Base-by-base conservation (phyloP, 768 basidiomycete genomes). In the Leucocoprinus sp. region DNA sequence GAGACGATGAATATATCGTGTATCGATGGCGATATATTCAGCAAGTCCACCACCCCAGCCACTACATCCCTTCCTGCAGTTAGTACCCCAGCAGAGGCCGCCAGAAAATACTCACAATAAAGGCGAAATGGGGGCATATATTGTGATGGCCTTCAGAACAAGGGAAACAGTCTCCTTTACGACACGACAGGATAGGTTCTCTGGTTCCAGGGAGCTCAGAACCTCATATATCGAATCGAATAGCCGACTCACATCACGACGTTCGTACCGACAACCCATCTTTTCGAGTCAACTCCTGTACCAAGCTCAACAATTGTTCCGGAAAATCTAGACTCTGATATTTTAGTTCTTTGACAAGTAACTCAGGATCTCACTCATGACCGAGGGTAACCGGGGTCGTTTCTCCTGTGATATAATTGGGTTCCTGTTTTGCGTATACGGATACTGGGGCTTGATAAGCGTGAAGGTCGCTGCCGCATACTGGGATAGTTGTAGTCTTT, bases 381-480 rank as follows among this genome's bases (percentile, higher is more conserved):
- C 72, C 72, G 27, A 74, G 57, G 3, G 64, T 67, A 9, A 70
- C 55, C 0, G 74, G 72, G 2, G 68, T 52, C 2, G 53, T 63
- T 43, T 69, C 65, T 12, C 66, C 64, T 0, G 70, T 68, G 12
- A 68, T 33, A 5, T 54, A 54, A 51, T 72, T 61, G 4, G 69
- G 62, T 14, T 54, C 50, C 5, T 62, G 59, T 7, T 44, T 41
- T 12, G 61, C 61, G 37, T 59, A 61, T 42, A 53, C 57, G 39
- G 60, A 49, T 26, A 62, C 45, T 22, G 48, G 46, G 1, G 53
- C 52, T 15, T 64, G 50, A 42, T 65, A 73, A 12, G 70, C 67
- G 49, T 76, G 71, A 8, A 76, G 55, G 50, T 76, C 74, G 34
- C 65, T 67, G 7, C 72, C 71, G 45, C 71, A 75, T 43, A 74